A percentile compares a stretch with the other conserved stretches of the same genome.
Evolutionary conservation across 2,329 filamentous ascomycete species (phyloP).

Genomic region (Microdochium bolleyi): DNA sequence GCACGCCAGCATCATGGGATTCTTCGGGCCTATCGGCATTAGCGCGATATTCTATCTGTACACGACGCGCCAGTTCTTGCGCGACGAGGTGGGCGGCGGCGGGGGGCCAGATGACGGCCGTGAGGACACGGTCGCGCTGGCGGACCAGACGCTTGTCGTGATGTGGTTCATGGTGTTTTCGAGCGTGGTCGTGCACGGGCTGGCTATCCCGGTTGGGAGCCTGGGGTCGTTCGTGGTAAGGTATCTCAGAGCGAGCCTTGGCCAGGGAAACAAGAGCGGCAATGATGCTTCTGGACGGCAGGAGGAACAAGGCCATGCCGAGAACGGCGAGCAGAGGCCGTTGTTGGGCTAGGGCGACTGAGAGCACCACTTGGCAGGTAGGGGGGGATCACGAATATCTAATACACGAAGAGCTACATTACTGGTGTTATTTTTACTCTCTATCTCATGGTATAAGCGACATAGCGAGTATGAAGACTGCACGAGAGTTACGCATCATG

Average conservation of each 20-base stretch:
- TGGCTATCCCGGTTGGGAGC: constrained; percentile 8
- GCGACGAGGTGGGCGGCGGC: neutral
- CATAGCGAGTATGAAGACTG: too few species aligned
- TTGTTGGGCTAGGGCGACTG: neutral
- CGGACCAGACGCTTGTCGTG: constrained; percentile 3
- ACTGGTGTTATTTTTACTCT: too few species aligned
- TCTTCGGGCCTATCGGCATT: constrained; percentile 12
- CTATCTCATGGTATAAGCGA: too few species aligned
- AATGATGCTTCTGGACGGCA: neutral
- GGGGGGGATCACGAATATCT: too few species aligned
- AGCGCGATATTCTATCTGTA: constrained; percentile 10
- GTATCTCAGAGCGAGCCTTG: neutral
- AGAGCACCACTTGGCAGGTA: neutral
- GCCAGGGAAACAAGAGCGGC: neutral
- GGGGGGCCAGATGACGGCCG: too few species aligned
- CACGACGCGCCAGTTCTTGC: constrained; percentile 4
- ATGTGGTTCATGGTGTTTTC: constrained; percentile 7
- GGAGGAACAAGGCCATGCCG: neutral
- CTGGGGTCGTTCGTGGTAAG: neutral
- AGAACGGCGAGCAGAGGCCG: neutral
- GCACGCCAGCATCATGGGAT: constrained; percentile 9
- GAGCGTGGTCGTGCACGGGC: constrained; percentile 3
- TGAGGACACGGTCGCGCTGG: neutral
- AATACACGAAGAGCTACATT: too few species aligned
- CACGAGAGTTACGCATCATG: too few species aligned